Evolutionary conservation across 257 asterid species (phyloP).

Genomic region (Ocimum tenuiflorum): DNA sequence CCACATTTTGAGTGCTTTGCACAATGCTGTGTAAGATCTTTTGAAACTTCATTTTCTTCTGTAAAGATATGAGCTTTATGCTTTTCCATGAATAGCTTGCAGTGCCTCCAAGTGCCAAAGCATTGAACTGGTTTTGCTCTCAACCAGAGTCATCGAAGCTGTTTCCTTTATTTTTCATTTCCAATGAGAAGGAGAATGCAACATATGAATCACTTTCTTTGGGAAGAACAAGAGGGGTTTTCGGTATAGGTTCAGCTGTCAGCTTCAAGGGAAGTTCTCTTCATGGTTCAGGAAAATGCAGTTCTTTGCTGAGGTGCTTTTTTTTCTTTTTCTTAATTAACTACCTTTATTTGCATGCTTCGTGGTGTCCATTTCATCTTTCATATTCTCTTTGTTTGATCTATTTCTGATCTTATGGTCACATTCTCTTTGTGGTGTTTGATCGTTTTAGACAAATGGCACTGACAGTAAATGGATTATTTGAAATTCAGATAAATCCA

Average conservation of each 20-base stretch:
- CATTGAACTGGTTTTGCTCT: conserved; percentile 79
- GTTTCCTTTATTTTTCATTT: conserved; percentile 67
- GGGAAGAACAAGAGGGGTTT: conserved; percentile 75
- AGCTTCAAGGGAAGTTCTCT: conserved; percentile 46
- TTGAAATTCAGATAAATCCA: not conserved
- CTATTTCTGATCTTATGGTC: not conserved
- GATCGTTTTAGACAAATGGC: not conserved
- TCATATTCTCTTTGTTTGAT: not conserved
- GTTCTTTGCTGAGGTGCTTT: conserved; percentile 42
- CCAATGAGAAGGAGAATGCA: conserved; percentile 60
- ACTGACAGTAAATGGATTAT: not conserved
- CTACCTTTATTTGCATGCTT: conserved; percentile 1
- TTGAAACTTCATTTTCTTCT: conserved; percentile 9
- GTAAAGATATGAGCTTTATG: conserved; percentile 1
- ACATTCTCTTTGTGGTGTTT: not conserved
- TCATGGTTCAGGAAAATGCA: conserved; percentile 25
- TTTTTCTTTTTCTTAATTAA: not conserved
- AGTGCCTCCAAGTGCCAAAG: conserved; percentile 92
- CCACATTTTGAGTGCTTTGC: not conserved
- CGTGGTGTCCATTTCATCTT: not conserved
- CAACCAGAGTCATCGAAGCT: conserved; percentile 64
- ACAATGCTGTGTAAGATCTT: not conserved
- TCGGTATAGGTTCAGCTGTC: conserved; percentile 84
- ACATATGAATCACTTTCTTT: conserved; percentile 54
- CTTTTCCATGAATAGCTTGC: conserved; percentile 53